A percentile compares a stretch with the other conserved stretches of the same genome.
Conservation (phyloP, 345 rosid genomes). For the Aquilaria sinensis region DNA sequence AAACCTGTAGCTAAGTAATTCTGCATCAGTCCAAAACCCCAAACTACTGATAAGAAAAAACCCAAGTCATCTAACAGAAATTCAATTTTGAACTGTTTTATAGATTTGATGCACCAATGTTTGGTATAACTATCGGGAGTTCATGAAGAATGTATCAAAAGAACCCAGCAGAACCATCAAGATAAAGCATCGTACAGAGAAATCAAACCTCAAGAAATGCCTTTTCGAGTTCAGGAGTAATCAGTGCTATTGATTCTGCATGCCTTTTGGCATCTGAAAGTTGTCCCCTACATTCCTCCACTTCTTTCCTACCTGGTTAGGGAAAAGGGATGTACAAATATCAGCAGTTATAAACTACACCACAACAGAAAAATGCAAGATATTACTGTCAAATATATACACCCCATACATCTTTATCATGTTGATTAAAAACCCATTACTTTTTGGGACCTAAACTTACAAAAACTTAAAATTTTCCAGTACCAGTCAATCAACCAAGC, state of each 20-base stretch:
- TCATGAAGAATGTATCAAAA: not conserved
- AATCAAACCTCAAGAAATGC: constrained; percentile 66
- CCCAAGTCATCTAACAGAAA: no score
- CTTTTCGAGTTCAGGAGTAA: constrained; percentile 76
- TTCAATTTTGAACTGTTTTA: no score
- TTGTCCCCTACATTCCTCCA: constrained; percentile 37
- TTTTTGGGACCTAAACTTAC: not conserved
- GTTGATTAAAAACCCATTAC: not conserved
- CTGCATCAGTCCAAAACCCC: no score
- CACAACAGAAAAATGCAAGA: no score
- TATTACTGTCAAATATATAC: not conserved
- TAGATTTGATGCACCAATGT: not conserved
- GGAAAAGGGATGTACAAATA: constrained; percentile 5
- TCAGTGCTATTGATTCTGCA: constrained; percentile 70
- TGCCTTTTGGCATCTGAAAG: constrained; percentile 67
- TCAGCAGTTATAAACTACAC: not conserved
- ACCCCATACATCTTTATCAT: not conserved
- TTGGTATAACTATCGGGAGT: not conserved
- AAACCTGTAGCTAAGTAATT: no score
- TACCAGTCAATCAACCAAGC: no score
- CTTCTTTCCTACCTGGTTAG: constrained; percentile 58
- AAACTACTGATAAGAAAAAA: no score
- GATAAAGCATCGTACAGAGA: not conserved
- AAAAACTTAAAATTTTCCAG: no score
- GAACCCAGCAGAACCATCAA: not conserved